These are phyloP conservation scores for Pinus taeda DNA, from an alignment of 75 land plant genomes.

Conservation along the genomic window DNA sequence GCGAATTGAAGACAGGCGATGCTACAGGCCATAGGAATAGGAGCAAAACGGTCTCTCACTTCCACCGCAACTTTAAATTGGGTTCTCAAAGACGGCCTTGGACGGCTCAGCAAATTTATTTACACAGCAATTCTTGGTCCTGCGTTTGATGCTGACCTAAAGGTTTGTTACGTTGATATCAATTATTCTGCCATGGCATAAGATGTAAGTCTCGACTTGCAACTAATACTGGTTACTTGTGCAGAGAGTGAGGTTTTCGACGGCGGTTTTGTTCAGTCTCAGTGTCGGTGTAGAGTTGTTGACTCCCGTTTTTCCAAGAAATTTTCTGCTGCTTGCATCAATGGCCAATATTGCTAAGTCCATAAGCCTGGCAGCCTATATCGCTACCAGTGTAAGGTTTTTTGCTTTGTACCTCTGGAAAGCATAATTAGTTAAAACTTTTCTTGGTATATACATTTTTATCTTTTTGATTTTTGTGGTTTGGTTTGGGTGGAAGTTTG, in stretches of 20 bases:
- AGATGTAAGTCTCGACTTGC: background rate
- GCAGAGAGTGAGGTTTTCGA: conserved; percentile 75
- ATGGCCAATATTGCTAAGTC: conserved; percentile 69
- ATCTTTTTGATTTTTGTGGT: background rate
- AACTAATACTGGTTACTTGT: background rate
- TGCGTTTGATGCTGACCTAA: conserved; percentile 74
- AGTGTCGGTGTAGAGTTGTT: conserved; percentile 75
- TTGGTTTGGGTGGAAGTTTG: background rate
- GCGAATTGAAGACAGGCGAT: conserved; percentile 42
- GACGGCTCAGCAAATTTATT: conserved; percentile 57
- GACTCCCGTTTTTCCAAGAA: conserved; percentile 57
- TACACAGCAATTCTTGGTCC: conserved; percentile 58
- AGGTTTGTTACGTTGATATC: conserved; percentile 28
- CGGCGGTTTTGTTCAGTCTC: conserved; percentile 64
- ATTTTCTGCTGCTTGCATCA: conserved; percentile 69
- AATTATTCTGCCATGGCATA: background rate
- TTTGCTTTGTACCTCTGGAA: background rate
- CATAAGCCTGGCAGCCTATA: conserved; percentile 56
- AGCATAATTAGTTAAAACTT: background rate
- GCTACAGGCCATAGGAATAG: conserved; percentile 76
- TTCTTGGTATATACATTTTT: background rate
- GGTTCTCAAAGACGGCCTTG: conserved; percentile 84
- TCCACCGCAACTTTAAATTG: conserved; percentile 77
- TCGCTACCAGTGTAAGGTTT: conserved; percentile 61
- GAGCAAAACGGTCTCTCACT: conserved; percentile 50